A percentile compares a stretch with the other conserved stretches of the same genome.
Evolutionary conservation across 805 yeast species (phyloP).

Genomic region (Millerozyma acaciae): DNA sequence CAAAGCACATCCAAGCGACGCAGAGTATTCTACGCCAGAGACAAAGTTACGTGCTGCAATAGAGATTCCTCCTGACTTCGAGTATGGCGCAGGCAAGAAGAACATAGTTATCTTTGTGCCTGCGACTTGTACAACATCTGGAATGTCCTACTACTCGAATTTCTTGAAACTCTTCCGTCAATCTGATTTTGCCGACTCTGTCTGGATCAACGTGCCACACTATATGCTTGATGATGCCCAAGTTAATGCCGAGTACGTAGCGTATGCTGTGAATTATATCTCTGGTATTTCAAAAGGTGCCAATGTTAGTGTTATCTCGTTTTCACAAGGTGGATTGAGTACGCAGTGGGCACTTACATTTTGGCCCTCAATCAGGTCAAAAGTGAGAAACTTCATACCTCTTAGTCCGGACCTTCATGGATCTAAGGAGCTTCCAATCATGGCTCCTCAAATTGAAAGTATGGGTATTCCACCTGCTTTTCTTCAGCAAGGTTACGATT

Average conservation of each 20-base stretch:
- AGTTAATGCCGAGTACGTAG: constrained; percentile 4
- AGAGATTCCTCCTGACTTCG: constrained; percentile 1
- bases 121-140: constrained; percentile 3
- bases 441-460: too few species aligned
- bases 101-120: constrained; percentile 2
- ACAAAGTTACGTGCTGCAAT: constrained; percentile 1
- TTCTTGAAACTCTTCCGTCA: constrained; percentile 1
- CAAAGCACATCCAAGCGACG: constrained; percentile 1
- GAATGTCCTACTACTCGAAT: constrained; percentile 3
- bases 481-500: constrained; percentile 3
- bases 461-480: too few species aligned
- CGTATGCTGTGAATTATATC: constrained; percentile 4
- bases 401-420: constrained; percentile 26
- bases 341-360: constrained; percentile 4
- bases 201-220: constrained; percentile 2
- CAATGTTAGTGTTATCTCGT: constrained; percentile 4
- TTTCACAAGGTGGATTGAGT: constrained; percentile 4
- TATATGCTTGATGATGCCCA: constrained; percentile 2
- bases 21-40: constrained; percentile 1
- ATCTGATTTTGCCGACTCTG: constrained; percentile 1
- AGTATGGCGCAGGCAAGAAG: constrained; percentile 1
- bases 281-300: constrained; percentile 2
- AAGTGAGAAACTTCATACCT: constrained; percentile 4
- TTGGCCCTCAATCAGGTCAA: constrained; percentile 3
- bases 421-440: too few species aligned